These are phyloP conservation scores for Elsinoe batatas DNA, from an alignment of 2,329 filamentous ascomycete species.

Conservation along the genomic window DNA sequence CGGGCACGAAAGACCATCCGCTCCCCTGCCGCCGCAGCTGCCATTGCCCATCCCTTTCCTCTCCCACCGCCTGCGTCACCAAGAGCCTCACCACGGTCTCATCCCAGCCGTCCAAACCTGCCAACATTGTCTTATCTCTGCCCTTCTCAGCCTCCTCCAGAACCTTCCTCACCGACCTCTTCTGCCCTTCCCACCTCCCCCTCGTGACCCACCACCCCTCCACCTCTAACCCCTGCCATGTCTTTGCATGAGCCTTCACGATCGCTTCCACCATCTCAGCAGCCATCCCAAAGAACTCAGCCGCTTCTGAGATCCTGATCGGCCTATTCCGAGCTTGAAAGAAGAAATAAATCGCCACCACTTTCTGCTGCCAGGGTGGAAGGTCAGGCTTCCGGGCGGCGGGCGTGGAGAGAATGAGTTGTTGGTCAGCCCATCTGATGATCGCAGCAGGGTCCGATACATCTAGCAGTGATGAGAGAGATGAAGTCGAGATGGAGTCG, in stretches of 20 bases:
- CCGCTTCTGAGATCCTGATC: not conserved
- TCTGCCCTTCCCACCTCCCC: not conserved
- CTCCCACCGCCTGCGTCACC: not conserved
- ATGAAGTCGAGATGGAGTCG: not conserved
- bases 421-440: not conserved
- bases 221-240: not conserved
- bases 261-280: not conserved
- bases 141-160: not conserved
- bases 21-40: not conserved
- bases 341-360: slow-evolving; percentile 7
- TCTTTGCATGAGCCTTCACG: not conserved
- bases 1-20: not conserved
- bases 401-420: not conserved
- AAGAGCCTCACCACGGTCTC: not conserved
- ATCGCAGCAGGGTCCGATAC: not conserved
- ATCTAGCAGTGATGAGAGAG: not conserved
- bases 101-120: not conserved
- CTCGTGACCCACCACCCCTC: not conserved
- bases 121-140: not conserved
- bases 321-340: not conserved
- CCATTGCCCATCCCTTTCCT: not conserved
- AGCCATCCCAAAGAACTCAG: not conserved
- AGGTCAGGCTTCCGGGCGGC: not conserved
- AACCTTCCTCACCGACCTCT: not conserved
- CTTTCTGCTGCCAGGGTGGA: slow-evolving; percentile 5